Conservation (phyloP, 2,329 filamentous ascomycete genomes). For the Hypoxylon sp. region DNA sequence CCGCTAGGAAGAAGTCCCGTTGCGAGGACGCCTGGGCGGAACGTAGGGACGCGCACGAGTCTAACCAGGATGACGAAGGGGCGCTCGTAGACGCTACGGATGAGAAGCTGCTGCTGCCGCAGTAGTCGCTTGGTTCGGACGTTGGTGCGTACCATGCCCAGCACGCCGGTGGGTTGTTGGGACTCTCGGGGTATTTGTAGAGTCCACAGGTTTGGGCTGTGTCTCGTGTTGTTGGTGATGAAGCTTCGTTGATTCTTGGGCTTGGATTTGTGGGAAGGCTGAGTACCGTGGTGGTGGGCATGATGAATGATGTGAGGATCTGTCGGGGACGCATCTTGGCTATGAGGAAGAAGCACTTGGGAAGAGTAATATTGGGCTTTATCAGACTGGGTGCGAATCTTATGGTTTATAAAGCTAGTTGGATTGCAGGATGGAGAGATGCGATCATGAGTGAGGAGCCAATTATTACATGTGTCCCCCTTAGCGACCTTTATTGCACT, state of each 20-base stretch:
- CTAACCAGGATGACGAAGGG: slow-evolving; percentile 26
- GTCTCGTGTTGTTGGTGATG: slow-evolving; percentile 5
- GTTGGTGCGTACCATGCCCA: slow-evolving; percentile 45
- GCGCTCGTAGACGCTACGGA: slow-evolving; percentile 14
- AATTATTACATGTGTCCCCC: slow-evolving; percentile 6
- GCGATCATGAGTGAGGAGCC: slow-evolving; percentile 2
- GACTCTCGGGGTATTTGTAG: slow-evolving; percentile 34
- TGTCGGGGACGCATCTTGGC: slow-evolving; percentile 38
- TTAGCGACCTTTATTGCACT: not conserved
- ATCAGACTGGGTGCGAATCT: not conserved
- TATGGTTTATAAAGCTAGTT: slow-evolving; percentile 3
- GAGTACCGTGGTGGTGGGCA: slow-evolving; percentile 19
- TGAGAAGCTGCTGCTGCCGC: slow-evolving; percentile 37
- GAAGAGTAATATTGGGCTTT: not conserved
- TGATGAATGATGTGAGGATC: slow-evolving; percentile 35
- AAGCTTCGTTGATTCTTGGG: not conserved
- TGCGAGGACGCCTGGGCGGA: slow-evolving; percentile 8
- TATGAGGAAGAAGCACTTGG: not conserved
- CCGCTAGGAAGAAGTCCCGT: slow-evolving; percentile 44
- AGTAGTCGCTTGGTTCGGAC: slow-evolving; percentile 41
- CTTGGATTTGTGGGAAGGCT: slow-evolving; percentile 33
- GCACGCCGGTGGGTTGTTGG: slow-evolving; percentile 42
- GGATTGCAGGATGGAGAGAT: slow-evolving; percentile 8
- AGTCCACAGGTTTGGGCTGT: slow-evolving; percentile 32
- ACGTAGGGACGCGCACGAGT: slow-evolving; percentile 28